A percentile compares a stretch with the other conserved stretches of the same genome.
Conservation (phyloP, 768 basidiomycete species). For the Gloeostereum incarnatum region DNA sequence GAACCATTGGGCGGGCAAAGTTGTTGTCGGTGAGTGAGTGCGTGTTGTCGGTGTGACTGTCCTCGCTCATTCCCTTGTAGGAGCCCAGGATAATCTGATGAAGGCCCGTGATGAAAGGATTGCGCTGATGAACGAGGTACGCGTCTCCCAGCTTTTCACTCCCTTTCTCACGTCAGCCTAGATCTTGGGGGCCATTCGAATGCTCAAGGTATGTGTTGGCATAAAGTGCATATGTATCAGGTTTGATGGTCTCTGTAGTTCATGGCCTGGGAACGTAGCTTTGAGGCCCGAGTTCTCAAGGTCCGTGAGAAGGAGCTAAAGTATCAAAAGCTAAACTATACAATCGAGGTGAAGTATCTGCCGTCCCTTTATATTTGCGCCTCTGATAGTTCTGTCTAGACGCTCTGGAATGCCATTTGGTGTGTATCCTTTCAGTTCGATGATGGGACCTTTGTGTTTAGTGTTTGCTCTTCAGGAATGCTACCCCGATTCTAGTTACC, state of each 20-base stretch:
- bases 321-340: constrained; percentile 81
- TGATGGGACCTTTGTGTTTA: background rate
- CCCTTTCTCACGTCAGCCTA: constrained; percentile 16
- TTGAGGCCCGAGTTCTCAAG: constrained; percentile 64
- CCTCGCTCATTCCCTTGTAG: constrained; percentile 11
- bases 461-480: no score
- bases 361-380: constrained; percentile 1
- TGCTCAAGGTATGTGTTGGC: constrained; percentile 54
- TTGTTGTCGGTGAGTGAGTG: constrained; percentile 49
- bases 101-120: constrained; percentile 88
- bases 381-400: constrained; percentile 15
- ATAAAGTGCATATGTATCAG: background rate
- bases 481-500: constrained; percentile 48
- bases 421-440: constrained; percentile 8
- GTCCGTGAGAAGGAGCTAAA: constrained; percentile 76
- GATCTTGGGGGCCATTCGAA: constrained; percentile 82
- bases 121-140: constrained; percentile 75
- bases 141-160: constrained; percentile 3
- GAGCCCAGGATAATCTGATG: constrained; percentile 81
- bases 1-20: constrained; percentile 78
- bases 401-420: constrained; percentile 40
- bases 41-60: no score
- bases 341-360: constrained; percentile 51
- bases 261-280: constrained; percentile 91
- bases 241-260: constrained; percentile 36